These are phyloP conservation scores for Dactylis glomerata DNA, from an alignment of 176 grass and related monocot species.

Conservation along the genomic window DNA sequence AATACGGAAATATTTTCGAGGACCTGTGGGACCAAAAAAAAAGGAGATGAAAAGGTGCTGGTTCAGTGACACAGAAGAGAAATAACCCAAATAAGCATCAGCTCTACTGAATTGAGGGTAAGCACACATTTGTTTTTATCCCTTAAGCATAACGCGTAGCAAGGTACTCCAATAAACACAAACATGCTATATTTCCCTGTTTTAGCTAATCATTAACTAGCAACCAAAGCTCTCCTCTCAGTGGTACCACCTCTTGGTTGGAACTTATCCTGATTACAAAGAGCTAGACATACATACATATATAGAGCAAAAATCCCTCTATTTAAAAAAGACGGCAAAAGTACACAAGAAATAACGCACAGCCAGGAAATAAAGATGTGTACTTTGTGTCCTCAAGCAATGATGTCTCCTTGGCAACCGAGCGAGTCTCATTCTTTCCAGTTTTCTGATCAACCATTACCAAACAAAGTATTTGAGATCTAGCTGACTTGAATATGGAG, in stretches of 20 bases:
- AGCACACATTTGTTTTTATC: neutral
- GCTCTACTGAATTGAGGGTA: neutral
- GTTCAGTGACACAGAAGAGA: neutral
- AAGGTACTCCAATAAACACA: neutral
- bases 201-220: neutral
- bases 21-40: neutral
- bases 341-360: neutral
- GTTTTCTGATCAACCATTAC: conserved; percentile 29
- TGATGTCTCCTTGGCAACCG: conserved; percentile 28
- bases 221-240: neutral
- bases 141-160: neutral
- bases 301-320: neutral
- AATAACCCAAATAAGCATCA: neutral
- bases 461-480: conserved; percentile 28
- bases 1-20: neutral
- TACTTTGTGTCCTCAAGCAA: conserved; percentile 41
- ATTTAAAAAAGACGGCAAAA: neutral
- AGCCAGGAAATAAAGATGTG: conserved; percentile 10
- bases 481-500: neutral
- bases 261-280: neutral
- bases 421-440: conserved; percentile 24
- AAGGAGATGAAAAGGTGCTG: neutral
- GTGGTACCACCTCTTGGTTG: neutral
- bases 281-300: neutral
- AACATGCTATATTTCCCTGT: neutral